A percentile compares a stretch with the other conserved stretches of the same genome.
Evolutionary conservation across 331 rosid species (phyloP).

Genomic region (Pyracantha coccinea): DNA sequence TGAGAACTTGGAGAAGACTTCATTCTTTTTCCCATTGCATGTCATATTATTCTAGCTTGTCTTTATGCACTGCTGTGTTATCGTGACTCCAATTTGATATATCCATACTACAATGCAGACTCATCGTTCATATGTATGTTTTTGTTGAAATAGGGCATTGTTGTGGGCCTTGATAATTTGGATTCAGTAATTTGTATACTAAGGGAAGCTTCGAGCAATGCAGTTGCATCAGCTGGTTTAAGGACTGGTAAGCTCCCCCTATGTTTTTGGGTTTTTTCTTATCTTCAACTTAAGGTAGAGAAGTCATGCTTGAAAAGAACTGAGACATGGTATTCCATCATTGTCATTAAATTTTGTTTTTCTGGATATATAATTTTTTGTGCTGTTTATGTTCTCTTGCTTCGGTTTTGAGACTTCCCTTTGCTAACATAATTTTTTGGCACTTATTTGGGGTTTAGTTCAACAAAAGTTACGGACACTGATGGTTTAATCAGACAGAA

Average conservation of each 20-base stretch:
- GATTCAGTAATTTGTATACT: slow-evolving; percentile 62
- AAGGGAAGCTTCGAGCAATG: slow-evolving; percentile 71
- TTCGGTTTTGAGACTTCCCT: background rate
- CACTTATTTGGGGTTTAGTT: background rate
- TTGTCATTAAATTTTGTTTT: background rate
- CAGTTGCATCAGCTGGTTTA: slow-evolving; percentile 53
- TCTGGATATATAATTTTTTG: background rate
- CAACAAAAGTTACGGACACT: background rate
- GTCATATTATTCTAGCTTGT: background rate
- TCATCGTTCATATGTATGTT: slow-evolving; percentile 1
- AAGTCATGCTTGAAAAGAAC: background rate
- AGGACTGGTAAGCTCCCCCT: slow-evolving; percentile 47
- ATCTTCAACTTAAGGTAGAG: background rate
- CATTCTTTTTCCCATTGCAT: background rate
- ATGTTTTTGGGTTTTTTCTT: slow-evolving; percentile 2
- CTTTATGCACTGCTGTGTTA: background rate
- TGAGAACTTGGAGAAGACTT: background rate
- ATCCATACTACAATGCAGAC: background rate
- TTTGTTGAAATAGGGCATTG: slow-evolving; percentile 58
- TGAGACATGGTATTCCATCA: background rate
- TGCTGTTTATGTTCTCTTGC: background rate
- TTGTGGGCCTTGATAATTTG: slow-evolving; percentile 78
- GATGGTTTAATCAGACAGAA: background rate
- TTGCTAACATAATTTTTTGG: background rate
- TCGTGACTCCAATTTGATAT: background rate